phyloP scores from a whole-genome alignment of 2,329 filamentous ascomycete species.

The Colletotrichum aenigma region DNA sequence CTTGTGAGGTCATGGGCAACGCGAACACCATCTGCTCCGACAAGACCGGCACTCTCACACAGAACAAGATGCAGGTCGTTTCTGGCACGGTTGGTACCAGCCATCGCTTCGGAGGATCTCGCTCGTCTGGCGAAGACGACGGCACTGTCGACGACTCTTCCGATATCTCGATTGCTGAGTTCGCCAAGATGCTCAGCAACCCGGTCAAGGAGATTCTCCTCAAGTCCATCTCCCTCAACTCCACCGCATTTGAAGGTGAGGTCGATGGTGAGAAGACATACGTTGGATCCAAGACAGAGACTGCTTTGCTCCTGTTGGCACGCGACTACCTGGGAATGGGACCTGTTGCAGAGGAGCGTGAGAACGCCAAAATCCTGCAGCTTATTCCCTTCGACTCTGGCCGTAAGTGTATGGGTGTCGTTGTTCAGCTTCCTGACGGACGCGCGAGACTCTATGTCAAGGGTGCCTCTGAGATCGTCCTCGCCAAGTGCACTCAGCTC shows the following conservation, averaged over 20 bases:
- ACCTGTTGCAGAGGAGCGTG: constrained; percentile 66
- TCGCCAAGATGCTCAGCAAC: constrained; percentile 48
- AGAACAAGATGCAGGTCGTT: constrained; percentile 73
- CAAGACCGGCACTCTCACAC: constrained; percentile 71
- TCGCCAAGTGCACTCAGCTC: constrained; percentile 58
- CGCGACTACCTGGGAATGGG: constrained; percentile 71
- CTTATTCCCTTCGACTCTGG: constrained; percentile 78
- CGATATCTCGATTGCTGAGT: constrained; percentile 49
- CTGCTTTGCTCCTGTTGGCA: constrained; percentile 73
- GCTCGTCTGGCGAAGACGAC: constrained; percentile 25
- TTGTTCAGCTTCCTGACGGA: constrained; percentile 56
- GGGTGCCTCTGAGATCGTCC: constrained; percentile 69
- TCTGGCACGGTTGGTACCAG: constrained; percentile 61
- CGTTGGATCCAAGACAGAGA: constrained; percentile 80
- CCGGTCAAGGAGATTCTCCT: constrained; percentile 58
- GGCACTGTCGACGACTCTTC: constrained; percentile 31
- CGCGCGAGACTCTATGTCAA: constrained; percentile 64
- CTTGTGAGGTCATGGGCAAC: constrained; percentile 83
- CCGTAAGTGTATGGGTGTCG: constrained; percentile 73
- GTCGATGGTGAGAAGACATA: constrained; percentile 70
- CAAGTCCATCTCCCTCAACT: constrained; percentile 68
- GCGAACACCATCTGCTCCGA: constrained; percentile 74
- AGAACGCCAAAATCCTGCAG: constrained; percentile 63
- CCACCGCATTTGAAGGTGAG: constrained; percentile 78
- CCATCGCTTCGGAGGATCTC: constrained; percentile 56